These are phyloP conservation scores for Hypoxylon trugodes DNA, from an alignment of 495 filamentous ascomycete genomes.

Conservation along the genomic window DNA sequence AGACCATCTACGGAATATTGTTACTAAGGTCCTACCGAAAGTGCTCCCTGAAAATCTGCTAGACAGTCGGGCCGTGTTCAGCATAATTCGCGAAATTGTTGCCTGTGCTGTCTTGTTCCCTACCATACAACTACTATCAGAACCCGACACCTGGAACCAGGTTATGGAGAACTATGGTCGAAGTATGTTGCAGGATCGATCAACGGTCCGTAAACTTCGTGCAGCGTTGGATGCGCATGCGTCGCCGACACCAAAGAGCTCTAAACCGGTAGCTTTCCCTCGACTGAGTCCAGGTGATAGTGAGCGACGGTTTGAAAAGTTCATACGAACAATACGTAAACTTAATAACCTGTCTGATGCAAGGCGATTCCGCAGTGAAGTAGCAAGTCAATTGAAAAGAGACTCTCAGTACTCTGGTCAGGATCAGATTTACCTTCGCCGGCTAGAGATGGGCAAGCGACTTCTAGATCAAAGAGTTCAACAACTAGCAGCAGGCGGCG, in stretches of 20 bases:
- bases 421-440: slow-evolving; percentile 84
- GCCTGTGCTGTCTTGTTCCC: slow-evolving; percentile 79
- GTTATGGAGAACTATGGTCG: slow-evolving; percentile 89
- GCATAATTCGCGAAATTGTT: slow-evolving; percentile 85
- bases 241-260: slow-evolving; percentile 76
- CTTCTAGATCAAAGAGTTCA: slow-evolving; percentile 90
- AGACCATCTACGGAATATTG: slow-evolving; percentile 79
- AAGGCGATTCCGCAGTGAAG: slow-evolving; percentile 86
- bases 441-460: slow-evolving; percentile 89
- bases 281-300: slow-evolving; percentile 71
- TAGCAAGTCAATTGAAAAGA: slow-evolving; percentile 89
- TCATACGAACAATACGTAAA: slow-evolving; percentile 87
- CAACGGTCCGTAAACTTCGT: slow-evolving; percentile 91
- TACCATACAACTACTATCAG: slow-evolving; percentile 73
- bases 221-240: slow-evolving; percentile 96
- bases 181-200: slow-evolving; percentile 91
- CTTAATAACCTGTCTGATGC: slow-evolving; percentile 95
- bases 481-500: slow-evolving; percentile 74
- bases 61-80: slow-evolving; percentile 78
- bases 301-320: slow-evolving; percentile 92
- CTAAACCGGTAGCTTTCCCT: slow-evolving; percentile 70
- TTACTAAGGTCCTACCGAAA: slow-evolving; percentile 74
- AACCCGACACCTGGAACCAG: slow-evolving; percentile 98
- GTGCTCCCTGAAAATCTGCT: slow-evolving; percentile 77
- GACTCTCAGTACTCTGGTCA: slow-evolving; percentile 80